A percentile compares a stretch with the other conserved stretches of the same genome.
Evolutionary conservation across 2,329 filamentous ascomycete species (phyloP).

Genomic region (Lachnum nothofagi): DNA sequence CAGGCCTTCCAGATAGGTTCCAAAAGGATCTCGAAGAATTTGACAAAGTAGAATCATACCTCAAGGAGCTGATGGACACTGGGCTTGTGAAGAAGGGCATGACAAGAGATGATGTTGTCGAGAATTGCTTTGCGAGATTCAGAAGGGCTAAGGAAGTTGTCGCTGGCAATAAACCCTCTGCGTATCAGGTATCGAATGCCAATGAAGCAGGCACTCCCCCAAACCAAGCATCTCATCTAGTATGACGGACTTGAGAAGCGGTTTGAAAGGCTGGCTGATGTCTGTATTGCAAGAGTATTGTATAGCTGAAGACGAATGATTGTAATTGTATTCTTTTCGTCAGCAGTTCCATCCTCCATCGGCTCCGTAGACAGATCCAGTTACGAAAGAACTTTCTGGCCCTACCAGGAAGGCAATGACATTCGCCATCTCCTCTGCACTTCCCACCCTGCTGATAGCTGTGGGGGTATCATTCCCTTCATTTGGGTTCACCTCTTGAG

Average conservation of each 20-base stretch:
- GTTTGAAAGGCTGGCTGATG: background rate
- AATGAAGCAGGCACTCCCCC: background rate
- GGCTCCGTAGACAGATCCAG: constrained; percentile 25
- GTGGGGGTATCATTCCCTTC: constrained; percentile 34
- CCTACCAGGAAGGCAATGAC: constrained; percentile 44
- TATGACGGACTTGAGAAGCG: background rate
- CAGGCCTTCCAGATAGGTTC: constrained; percentile 12
- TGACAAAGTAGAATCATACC: constrained; percentile 13
- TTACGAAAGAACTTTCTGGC: constrained; percentile 27
- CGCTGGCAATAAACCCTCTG: constrained; percentile 3
- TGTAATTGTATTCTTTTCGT: constrained; percentile 4
- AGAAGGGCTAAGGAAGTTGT: constrained; percentile 9
- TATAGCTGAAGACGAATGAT: background rate
- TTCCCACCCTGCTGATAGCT: constrained; percentile 40
- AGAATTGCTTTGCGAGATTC: constrained; percentile 9
- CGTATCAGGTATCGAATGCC: constrained; percentile 3
- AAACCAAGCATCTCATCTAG: background rate
- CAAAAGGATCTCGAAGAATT: constrained; percentile 15
- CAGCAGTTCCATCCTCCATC: constrained; percentile 30
- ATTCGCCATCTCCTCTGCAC: constrained; percentile 41
- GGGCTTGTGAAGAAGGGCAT: constrained; percentile 7
- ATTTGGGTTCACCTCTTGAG: constrained; percentile 16
- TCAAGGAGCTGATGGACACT: constrained; percentile 11
- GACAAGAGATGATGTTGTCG: constrained; percentile 11
- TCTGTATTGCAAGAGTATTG: background rate